phyloP scores from a whole-genome alignment of 75 land plant species.

The Larix kaempferi region DNA sequence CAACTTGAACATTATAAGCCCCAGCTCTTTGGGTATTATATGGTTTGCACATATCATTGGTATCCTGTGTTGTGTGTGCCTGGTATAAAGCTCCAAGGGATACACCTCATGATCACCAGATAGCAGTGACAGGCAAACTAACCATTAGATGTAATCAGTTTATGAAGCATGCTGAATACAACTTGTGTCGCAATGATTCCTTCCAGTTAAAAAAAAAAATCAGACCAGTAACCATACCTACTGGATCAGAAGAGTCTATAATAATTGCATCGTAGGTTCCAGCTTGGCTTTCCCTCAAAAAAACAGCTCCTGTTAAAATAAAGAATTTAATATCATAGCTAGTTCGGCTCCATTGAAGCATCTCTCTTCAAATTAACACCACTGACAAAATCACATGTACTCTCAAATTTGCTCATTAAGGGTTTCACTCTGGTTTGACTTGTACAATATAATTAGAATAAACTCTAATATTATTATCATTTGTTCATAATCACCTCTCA shows the following conservation, averaged over 20 bases:
- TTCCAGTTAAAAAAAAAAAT: not conserved
- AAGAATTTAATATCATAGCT: not conserved
- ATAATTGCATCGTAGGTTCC: constrained; percentile 95
- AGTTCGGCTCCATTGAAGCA: not conserved
- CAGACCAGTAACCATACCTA: constrained; percentile 53
- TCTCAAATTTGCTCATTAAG: no score
- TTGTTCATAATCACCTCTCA: no score
- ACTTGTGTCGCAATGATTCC: not conserved
- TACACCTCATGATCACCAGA: not conserved
- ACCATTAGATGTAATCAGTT: not conserved
- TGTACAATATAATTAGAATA: not conserved
- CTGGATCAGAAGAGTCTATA: constrained; percentile 97
- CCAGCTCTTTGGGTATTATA: not conserved
- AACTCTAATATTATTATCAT: no score
- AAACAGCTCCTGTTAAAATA: constrained; percentile 66
- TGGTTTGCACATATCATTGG: not conserved
- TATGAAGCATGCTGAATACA: not conserved
- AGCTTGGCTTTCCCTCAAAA: constrained; percentile 50
- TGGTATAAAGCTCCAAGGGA: not conserved
- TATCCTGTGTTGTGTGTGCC: not conserved
- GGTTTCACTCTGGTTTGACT: no score
- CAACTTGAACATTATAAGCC: not conserved
- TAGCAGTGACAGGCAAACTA: not conserved
- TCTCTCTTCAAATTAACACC: not conserved
- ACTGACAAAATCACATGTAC: not conserved